phyloP scores from a whole-genome alignment of 2,329 filamentous ascomycete species.

The Beauveria asiatica region DNA sequence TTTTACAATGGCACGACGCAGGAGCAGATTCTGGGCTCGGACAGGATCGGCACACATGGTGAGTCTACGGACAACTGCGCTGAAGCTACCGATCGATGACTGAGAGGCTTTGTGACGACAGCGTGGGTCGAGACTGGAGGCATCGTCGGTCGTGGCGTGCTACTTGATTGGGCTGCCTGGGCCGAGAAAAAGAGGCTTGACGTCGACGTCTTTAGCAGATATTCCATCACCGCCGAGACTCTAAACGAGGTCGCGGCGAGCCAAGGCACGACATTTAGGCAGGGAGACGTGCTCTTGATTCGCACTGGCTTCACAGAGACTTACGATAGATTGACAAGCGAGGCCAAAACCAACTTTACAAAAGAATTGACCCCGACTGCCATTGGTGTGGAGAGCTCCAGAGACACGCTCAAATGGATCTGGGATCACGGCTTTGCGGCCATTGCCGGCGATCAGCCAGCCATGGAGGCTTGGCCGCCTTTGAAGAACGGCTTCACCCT shows the following conservation, averaged over 20 bases:
- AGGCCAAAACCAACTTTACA: conserved; percentile 28
- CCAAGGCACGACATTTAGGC: conserved; percentile 33
- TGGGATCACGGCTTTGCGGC: conserved; percentile 49
- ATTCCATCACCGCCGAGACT: conserved; percentile 32
- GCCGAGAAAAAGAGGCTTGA: conserved; percentile 27
- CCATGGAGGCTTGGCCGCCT: conserved; percentile 41
- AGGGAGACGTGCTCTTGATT: conserved; percentile 50
- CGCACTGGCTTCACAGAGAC: conserved; percentile 42
- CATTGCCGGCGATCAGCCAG: conserved; percentile 45
- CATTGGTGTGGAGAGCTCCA: conserved; percentile 38
- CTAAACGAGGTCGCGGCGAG: conserved; percentile 35
- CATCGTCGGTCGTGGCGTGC: conserved; percentile 40
- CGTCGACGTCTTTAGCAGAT: conserved; percentile 31
- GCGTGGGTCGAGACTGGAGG: conserved; percentile 29
- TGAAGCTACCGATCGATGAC: too few species aligned
- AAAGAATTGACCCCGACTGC: conserved; percentile 21
- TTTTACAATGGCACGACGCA: conserved; percentile 29
- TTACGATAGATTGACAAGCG: conserved; percentile 28
- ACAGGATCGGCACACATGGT: conserved; percentile 23
- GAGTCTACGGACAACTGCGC: background rate
- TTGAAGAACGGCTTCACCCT: conserved; percentile 23
- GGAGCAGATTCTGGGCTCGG: conserved; percentile 33
- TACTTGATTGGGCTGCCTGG: conserved; percentile 44
- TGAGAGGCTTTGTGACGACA: background rate
- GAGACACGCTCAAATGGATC: conserved; percentile 44